Percentiles rank a stretch among this genome's conserved stretches.
Conservation (phyloP, 371 early-diverging fungal genomes). For the Batrachochytrium dendrobatidis region DNA sequence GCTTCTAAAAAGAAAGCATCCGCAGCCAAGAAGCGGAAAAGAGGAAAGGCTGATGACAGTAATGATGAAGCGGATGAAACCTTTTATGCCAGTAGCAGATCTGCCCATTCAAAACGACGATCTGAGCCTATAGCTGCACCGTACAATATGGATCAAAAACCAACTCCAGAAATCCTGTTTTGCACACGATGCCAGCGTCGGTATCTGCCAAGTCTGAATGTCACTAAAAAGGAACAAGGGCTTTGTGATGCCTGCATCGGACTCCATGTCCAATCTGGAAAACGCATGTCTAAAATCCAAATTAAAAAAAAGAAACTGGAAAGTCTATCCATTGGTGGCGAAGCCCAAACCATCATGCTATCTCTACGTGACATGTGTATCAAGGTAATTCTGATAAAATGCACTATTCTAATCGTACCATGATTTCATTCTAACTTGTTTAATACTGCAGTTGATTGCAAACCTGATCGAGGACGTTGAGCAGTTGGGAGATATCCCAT, state of each 20-base stretch:
- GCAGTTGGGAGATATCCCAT: conserved; percentile 69
- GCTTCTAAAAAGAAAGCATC: neutral
- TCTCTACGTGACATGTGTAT: conserved; percentile 62
- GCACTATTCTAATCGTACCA: neutral
- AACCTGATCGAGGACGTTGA: conserved; percentile 71
- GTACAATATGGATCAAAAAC: neutral
- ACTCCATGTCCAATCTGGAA: conserved; percentile 9
- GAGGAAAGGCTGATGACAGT: conserved; percentile 32
- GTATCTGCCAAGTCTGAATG: conserved; percentile 35
- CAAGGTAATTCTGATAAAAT: conserved; percentile 31
- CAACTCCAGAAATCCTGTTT: conserved; percentile 43
- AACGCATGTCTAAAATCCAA: neutral
- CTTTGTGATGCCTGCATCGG: conserved; percentile 48
- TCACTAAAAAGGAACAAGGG: conserved; percentile 28
- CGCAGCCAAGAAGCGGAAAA: conserved; percentile 10
- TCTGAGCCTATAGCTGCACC: conserved; percentile 4
- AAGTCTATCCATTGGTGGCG: conserved; percentile 8
- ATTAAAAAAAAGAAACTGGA: conserved; percentile 10
- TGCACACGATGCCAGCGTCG: conserved; percentile 55
- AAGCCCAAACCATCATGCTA: conserved; percentile 14
- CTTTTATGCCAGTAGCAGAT: conserved; percentile 27
- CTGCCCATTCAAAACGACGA: conserved; percentile 34
- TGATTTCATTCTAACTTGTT: neutral
- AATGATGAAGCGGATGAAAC: conserved; percentile 27
- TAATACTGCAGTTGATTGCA: conserved; percentile 48